A percentile compares a stretch with the other conserved stretches of the same genome.
These are phyloP conservation scores for Cryphonectria naterciae DNA, from an alignment of 2,329 filamentous ascomycete genomes.

Conservation along the genomic window DNA sequence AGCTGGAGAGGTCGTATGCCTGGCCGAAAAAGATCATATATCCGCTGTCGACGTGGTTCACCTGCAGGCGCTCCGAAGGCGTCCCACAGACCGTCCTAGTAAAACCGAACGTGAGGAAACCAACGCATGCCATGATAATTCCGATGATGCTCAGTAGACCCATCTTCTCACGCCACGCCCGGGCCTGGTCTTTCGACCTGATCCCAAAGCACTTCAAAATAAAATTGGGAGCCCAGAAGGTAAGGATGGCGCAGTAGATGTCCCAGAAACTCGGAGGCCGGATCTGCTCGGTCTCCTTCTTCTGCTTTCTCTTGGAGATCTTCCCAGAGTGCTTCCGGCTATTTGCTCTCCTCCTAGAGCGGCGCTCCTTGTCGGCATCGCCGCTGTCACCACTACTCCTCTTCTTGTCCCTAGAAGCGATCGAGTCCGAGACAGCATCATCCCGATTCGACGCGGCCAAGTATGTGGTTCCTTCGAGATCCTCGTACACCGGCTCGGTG, in stretches of 20 bases:
- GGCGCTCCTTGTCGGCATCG: constrained; percentile 45
- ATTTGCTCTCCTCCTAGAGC: constrained; percentile 42
- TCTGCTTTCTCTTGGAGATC: constrained; percentile 59
- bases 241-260: constrained; percentile 90
- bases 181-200: constrained; percentile 80
- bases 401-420: constrained; percentile 42
- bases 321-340: constrained; percentile 54
- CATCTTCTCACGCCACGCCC: constrained; percentile 98
- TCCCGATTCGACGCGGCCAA: constrained; percentile 52
- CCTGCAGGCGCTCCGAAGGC: constrained; percentile 72
- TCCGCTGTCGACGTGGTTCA: constrained; percentile 78
- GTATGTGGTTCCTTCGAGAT: constrained; percentile 68
- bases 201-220: constrained; percentile 85
- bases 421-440: constrained; percentile 51
- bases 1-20: constrained; percentile 81
- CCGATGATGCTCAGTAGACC: constrained; percentile 93
- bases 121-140: constrained; percentile 83
- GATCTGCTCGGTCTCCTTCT: constrained; percentile 64
- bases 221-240: constrained; percentile 91
- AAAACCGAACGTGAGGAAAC: constrained; percentile 96
- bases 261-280: constrained; percentile 90
- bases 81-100: constrained; percentile 82
- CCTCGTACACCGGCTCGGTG: constrained; percentile 84
- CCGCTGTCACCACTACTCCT: constrained; percentile 40
- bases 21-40: constrained; percentile 97